Evolutionary conservation across 495 filamentous ascomycete genomes (phyloP).

Genomic region (Aspergillus nidulans): DNA sequence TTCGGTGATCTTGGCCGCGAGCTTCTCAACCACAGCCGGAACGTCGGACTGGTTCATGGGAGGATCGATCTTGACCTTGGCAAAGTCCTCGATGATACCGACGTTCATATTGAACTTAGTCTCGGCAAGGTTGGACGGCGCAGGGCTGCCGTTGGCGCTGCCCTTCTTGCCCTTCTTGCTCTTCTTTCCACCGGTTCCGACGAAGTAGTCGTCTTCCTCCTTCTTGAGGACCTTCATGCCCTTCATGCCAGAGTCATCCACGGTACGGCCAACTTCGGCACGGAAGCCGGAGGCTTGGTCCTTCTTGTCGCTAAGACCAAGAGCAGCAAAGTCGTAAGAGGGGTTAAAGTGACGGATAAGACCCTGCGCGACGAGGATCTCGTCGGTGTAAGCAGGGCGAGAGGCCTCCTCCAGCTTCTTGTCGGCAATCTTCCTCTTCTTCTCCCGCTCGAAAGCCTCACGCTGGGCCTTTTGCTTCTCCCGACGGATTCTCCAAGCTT

Average conservation of each 20-base stretch:
- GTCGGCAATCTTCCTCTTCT: slow-evolving; percentile 75
- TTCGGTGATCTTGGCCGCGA: slow-evolving; percentile 83
- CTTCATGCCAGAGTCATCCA: slow-evolving; percentile 73
- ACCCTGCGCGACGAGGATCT: slow-evolving; percentile 81
- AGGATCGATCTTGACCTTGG: slow-evolving; percentile 75
- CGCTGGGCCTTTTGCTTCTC: slow-evolving; percentile 78
- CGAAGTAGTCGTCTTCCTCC: slow-evolving; percentile 85
- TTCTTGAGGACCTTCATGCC: slow-evolving; percentile 75
- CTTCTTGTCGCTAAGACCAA: slow-evolving; percentile 55
- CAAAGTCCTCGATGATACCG: slow-evolving; percentile 84
- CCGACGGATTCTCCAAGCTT: slow-evolving; percentile 64
- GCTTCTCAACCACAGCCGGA: slow-evolving; percentile 71
- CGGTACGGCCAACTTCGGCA: slow-evolving; percentile 73
- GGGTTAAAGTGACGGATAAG: slow-evolving; percentile 91
- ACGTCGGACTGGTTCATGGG: slow-evolving; percentile 83
- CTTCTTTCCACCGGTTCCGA: slow-evolving; percentile 75
- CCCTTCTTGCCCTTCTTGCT: slow-evolving; percentile 88
- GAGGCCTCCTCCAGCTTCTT: slow-evolving; percentile 90
- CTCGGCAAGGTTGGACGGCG: slow-evolving; percentile 40
- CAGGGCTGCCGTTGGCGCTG: slow-evolving; percentile 40
- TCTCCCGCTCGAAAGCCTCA: slow-evolving; percentile 66
- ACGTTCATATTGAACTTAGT: slow-evolving; percentile 82
- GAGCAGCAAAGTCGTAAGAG: slow-evolving; percentile 57
- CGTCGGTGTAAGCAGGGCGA: slow-evolving; percentile 79
- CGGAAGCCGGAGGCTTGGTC: slow-evolving; percentile 65